Conservation (phyloP, 129 eudicot species). For the Apium graveolens region DNA sequence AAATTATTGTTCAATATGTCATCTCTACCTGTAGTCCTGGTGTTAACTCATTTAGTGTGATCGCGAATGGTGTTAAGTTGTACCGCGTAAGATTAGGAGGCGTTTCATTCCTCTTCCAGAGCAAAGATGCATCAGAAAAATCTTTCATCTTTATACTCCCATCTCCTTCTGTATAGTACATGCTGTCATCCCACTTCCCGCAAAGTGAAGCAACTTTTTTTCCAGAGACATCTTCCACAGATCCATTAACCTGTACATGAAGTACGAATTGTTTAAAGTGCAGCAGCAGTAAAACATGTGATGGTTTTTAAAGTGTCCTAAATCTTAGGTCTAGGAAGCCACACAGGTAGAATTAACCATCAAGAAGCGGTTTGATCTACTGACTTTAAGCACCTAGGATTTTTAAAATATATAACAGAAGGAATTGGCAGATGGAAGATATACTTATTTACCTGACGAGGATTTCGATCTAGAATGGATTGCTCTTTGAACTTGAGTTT, state of each 20-base stretch:
- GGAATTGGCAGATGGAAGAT: not conserved
- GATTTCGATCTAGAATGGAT: conserved; percentile 71
- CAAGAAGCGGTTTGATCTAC: not conserved
- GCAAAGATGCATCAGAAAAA: conserved; percentile 30
- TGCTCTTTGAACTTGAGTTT: conserved; percentile 83
- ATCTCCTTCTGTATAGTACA: conserved; percentile 53
- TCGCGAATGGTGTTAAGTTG: conserved; percentile 81
- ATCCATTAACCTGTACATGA: conserved; percentile 64
- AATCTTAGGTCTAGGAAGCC: not conserved
- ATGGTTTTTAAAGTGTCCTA: not conserved
- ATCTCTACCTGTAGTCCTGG: conserved; percentile 68
- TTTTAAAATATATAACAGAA: not conserved
- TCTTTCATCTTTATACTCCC: conserved; percentile 39
- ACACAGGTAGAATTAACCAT: not conserved
- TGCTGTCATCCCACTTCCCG: conserved; percentile 81
- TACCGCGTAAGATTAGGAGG: conserved; percentile 66
- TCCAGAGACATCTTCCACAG: conserved; percentile 45
- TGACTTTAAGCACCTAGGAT: not conserved
- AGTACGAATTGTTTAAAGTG: not conserved
- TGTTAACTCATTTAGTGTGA: conserved; percentile 77
- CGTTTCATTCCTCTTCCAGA: conserved; percentile 67
- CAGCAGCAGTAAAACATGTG: not conserved
- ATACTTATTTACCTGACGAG: conserved; percentile 57
- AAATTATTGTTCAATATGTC: conserved; percentile 6
- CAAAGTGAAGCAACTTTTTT: conserved; percentile 33